These are phyloP conservation scores for Nannizziopsis arthrosporioides DNA, from an alignment of 2,329 filamentous ascomycete genomes.

Conservation along the genomic window DNA sequence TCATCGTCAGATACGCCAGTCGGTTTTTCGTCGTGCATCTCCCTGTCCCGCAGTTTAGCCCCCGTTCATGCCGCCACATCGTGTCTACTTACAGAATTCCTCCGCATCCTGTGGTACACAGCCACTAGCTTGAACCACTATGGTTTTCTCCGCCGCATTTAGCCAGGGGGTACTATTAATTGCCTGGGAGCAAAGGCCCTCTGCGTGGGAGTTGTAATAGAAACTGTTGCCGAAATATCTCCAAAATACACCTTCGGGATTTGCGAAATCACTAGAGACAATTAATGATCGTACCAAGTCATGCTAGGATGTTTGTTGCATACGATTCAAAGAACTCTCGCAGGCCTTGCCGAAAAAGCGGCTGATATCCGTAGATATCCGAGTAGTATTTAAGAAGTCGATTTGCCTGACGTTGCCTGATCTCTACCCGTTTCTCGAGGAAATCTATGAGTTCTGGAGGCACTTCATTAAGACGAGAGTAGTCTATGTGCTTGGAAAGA, in stretches of 20 bases:
- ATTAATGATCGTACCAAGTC: neutral
- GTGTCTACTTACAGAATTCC: conserved; percentile 20
- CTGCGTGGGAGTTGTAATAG: conserved; percentile 13
- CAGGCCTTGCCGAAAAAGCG: conserved; percentile 19
- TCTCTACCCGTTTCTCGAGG: conserved; percentile 12
- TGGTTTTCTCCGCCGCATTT: conserved; percentile 16
- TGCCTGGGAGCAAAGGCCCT: conserved; percentile 19
- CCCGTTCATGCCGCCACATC: neutral
- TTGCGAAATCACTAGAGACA: conserved; percentile 7
- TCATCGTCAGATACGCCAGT: conserved; percentile 19
- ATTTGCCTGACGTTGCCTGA: conserved; percentile 19
- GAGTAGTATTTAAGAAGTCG: conserved; percentile 15
- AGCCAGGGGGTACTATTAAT: conserved; percentile 17
- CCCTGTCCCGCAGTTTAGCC: conserved; percentile 14
- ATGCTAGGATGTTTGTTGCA: conserved; percentile 6
- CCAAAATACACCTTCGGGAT: conserved; percentile 17
- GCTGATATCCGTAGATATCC: conserved; percentile 19
- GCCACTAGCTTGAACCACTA: conserved; percentile 15
- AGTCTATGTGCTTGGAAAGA: conserved; percentile 5
- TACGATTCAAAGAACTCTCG: conserved; percentile 22
- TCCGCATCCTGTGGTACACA: conserved; percentile 18
- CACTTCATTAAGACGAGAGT: neutral
- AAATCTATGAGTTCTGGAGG: neutral
- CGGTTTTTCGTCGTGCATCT: conserved; percentile 17
- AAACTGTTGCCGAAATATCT: conserved; percentile 17